Base-by-base conservation (phyloP, 345 rosid genomes). In the Clausena lansium region DNA sequence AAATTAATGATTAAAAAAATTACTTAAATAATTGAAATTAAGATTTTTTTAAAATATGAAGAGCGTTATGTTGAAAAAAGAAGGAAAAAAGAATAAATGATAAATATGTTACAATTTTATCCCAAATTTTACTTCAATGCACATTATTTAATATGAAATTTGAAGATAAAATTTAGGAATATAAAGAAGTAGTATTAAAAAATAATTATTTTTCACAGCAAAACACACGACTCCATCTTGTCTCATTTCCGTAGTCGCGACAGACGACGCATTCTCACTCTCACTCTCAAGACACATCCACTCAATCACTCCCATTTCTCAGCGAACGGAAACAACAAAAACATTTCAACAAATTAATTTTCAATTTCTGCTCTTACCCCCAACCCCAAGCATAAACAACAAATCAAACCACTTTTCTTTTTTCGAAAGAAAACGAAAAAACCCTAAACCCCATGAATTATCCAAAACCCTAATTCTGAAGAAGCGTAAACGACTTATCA, bases 401-500 rank as follows among this genome's bases (percentile, higher is more conserved):
- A 14, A 45, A 45, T 45, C 50, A 3, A 13, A 4, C 50, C 50
- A 0, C 17, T 45, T 13, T 45, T 45, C 17, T 11, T 13, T 45
- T 22, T 14, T 13, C 4, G n/a, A 57, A 0, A 4, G 27, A 62
- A 6, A 14, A 28, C 30, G 5, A 4, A 6, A 0, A 63, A 15
- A 17, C 2, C 4, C 41, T 41, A 41, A 41, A 41, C 50, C 22
- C 68, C 3, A 64, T 33, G 68, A 64, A 64, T 64, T 33, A 33
- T 64, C 45, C 14, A 64, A 64, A 1, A 64, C 68, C 68, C 68
- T 19, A 64, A 33, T 32, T 64, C 35, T 64, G 13, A 33, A 64
- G 2, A 17, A 28, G 58, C 22, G 30, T 63, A 63, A 75, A 45
- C 50, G 41, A 2, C 28, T n/a, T 69, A 57, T 47, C 84, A 84